These are phyloP conservation scores for Penicillium fimorum DNA, from an alignment of 495 filamentous ascomycete genomes.

Conservation along the genomic window DNA sequence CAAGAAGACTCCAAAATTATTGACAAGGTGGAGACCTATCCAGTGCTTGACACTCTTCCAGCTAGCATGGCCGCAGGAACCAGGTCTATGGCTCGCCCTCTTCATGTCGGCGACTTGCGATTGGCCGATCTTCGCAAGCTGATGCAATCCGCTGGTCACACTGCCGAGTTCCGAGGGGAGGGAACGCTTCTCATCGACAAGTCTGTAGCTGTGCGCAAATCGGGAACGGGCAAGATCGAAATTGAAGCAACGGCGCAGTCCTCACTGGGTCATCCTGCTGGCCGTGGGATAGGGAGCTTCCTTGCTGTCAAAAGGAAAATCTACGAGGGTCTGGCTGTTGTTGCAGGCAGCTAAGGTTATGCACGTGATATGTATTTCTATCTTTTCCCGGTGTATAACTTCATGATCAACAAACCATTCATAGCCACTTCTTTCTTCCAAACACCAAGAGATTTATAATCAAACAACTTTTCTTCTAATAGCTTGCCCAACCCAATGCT, in stretches of 20 bases:
- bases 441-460: not conserved
- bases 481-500: not conserved
- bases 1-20: constrained; percentile 16
- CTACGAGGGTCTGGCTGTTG: constrained; percentile 79
- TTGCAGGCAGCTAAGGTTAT: constrained; percentile 60
- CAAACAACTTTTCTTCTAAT: not conserved
- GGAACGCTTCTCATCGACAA: constrained; percentile 89
- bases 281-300: constrained; percentile 56
- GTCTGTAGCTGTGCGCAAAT: constrained; percentile 83
- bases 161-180: constrained; percentile 89
- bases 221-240: constrained; percentile 80
- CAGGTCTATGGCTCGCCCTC: constrained; percentile 74
- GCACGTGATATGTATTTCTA: constrained; percentile 18
- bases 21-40: constrained; percentile 41
- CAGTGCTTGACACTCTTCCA: constrained; percentile 76
- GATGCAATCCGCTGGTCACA: constrained; percentile 79
- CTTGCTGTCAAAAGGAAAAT: constrained; percentile 76
- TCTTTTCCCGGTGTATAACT: constrained; percentile 11
- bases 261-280: constrained; percentile 33
- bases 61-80: constrained; percentile 73
- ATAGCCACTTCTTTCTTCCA: not conserved
- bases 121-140: constrained; percentile 84
- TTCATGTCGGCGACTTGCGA: constrained; percentile 92
- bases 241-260: constrained; percentile 70
- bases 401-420: constrained; percentile 7